Conservation (phyloP, 2,329 filamentous ascomycete species). For the Calonectria naviculata region DNA sequence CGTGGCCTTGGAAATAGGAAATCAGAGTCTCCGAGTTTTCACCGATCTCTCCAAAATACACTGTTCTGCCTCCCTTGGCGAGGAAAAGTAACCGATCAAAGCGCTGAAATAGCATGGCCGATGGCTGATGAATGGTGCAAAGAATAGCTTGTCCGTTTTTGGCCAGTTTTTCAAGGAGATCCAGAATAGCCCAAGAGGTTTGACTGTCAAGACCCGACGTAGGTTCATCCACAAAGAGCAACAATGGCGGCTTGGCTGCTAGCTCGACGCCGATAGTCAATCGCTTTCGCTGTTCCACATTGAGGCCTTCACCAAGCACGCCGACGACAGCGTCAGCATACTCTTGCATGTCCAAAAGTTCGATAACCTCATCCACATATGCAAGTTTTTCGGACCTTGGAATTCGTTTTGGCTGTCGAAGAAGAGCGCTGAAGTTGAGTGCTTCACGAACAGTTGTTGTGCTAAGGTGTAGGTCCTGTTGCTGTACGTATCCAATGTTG, state of each 20-base stretch:
- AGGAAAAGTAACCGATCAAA: constrained; percentile 86
- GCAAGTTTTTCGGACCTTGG: constrained; percentile 81
- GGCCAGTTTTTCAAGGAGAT: constrained; percentile 88
- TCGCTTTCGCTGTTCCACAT: constrained; percentile 77
- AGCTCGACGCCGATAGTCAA: constrained; percentile 97
- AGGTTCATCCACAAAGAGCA: constrained; percentile 93
- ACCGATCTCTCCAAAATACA: constrained; percentile 86
- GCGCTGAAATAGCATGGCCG: constrained; percentile 91
- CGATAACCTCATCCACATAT: constrained; percentile 94
- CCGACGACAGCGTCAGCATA: constrained; percentile 93
- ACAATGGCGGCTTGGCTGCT: constrained; percentile 87
- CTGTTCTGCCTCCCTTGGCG: constrained; percentile 78
- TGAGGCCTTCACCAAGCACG: constrained; percentile 87
- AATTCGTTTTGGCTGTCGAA: constrained; percentile 82
- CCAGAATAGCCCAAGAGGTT: constrained; percentile 91
- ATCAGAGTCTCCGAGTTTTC: constrained; percentile 75
- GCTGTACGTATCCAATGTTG: constrained; percentile 91
- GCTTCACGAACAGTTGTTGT: constrained; percentile 91
- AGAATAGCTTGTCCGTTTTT: constrained; percentile 91
- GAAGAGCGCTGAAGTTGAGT: constrained; percentile 84
- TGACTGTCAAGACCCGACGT: constrained; percentile 94
- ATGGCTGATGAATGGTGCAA: constrained; percentile 97
- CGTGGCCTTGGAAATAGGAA: constrained; percentile 80
- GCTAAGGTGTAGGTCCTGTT: constrained; percentile 88
- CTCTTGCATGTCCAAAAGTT: constrained; percentile 87